Base-by-base conservation (phyloP, 2,329 filamentous ascomycete genomes). In the Ascocoryne sarcoides region DNA sequence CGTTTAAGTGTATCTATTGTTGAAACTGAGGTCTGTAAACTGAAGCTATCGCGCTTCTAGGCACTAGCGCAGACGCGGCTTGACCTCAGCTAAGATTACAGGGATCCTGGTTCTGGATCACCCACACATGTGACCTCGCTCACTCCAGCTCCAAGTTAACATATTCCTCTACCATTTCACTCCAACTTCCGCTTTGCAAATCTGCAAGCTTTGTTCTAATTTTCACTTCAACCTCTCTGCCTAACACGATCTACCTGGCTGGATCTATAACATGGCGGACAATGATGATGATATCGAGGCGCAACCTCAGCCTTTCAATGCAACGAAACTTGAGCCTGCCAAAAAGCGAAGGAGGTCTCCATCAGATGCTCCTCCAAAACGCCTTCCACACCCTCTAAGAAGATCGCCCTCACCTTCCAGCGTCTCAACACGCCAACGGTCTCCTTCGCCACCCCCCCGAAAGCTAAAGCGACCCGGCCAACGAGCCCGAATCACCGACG, bases 401-500 rank as follows among this genome's bases (percentile, higher is more conserved):
- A 49, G 50, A 43, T 53, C 53, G 2, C 31, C 44, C 23, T 57
- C 55, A 20, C 52, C 56, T 37, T 52, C 52, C 9, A 44, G 46
- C 15, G 32, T 49, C 12, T 39, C 43, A 15, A 52, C 48, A 30
- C 50, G 47, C 10, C 47, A 45, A 36, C 43, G 52, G 36, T 55
- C 53, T 21, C 39, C 49, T 37, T 56, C 55, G 9, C 55, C 55
- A 12, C 45, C 47, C 63, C 67, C 26, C 76, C 75, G 76, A 8
- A 76, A 81, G 37, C 82, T 79, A 58, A 86, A 86, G 61, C 75
- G 80, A 4, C 82, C 82, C 1, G 78, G 78, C 4, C 72, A 75
- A 44, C 71, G 77, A 40, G 73, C 78, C 10, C 74, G 84, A 46
- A 78, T 90, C 46, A 76, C 76, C 21, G 76, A 76, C 40, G 64